Conservation (phyloP, 192 early-diverging fungal genomes). For the Kickxella alabastrina region DNA sequence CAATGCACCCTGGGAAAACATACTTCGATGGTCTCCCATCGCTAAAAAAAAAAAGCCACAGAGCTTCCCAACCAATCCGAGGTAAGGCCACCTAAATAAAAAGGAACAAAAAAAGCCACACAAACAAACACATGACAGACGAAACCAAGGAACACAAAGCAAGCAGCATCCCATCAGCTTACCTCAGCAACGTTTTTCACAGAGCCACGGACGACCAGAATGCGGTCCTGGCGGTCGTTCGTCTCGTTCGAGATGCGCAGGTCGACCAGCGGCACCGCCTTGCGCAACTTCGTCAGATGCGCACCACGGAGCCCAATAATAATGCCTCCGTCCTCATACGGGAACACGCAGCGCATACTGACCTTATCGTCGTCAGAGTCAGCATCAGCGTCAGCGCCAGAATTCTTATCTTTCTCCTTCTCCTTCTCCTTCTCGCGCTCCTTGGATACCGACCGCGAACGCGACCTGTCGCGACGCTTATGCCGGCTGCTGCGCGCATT, state of each 20-base stretch:
- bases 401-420: too few relatives aligned
- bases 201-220: conserved; percentile 39
- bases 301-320: conserved; percentile 51
- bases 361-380: too few relatives aligned
- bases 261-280: conserved; percentile 29
- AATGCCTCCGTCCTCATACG: conserved; percentile 52
- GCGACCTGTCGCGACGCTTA: conserved; percentile 11
- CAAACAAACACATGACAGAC: neutral
- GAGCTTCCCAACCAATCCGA: neutral
- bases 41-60: too few relatives aligned
- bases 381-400: too few relatives aligned
- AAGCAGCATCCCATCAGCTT: neutral
- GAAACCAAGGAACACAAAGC: neutral
- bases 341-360: conserved; percentile 49
- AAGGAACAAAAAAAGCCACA: neutral
- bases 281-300: conserved; percentile 47
- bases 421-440: too few relatives aligned
- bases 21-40: too few relatives aligned
- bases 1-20: too few relatives aligned
- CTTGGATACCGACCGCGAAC: too few relatives aligned
- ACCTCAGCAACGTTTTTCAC: conserved; percentile 40
- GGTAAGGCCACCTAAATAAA: neutral
- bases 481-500: conserved; percentile 4
- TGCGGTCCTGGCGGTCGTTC: conserved; percentile 48
- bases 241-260: conserved; percentile 54